Evolutionary conservation across 2,329 filamentous ascomycete species (phyloP).

Genomic region (Lasiodiplodia hormozganensis): DNA sequence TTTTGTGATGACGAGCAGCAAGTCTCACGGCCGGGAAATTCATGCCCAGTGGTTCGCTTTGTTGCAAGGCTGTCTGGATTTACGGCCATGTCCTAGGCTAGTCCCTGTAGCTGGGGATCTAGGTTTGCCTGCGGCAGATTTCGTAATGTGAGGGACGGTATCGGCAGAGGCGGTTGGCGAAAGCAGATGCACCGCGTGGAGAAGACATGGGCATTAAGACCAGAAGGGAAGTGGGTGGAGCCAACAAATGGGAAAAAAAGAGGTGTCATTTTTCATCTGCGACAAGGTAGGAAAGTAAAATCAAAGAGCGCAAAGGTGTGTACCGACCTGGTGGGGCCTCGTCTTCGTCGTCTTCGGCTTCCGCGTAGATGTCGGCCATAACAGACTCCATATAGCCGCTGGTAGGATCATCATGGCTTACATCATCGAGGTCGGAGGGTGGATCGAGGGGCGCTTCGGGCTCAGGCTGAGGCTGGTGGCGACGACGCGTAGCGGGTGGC

Average conservation of each 20-base stretch:
- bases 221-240: slow-evolving; percentile 1
- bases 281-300: neutral
- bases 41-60: too few relatives aligned
- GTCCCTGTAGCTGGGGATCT: too few relatives aligned
- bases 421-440: slow-evolving; percentile 27
- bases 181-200: neutral
- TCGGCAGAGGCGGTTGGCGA: neutral
- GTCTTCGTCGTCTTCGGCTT: slow-evolving; percentile 39
- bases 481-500: slow-evolving; percentile 40
- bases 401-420: slow-evolving; percentile 9
- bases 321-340: slow-evolving; percentile 30
- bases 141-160: neutral
- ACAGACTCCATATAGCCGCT: slow-evolving; percentile 23
- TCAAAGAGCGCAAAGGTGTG: neutral
- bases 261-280: slow-evolving; percentile 1
- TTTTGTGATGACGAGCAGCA: neutral
- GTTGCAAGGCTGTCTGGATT: neutral
- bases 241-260: neutral
- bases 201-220: neutral
- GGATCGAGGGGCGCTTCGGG: slow-evolving; percentile 31
- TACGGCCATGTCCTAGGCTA: neutral
- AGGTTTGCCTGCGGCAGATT: neutral
- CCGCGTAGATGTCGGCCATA: slow-evolving; percentile 37
- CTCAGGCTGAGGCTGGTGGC: slow-evolving; percentile 33
- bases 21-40: too few relatives aligned